Conservation (phyloP, 2,329 filamentous ascomycete species). For the Aspergillus versicolor region DNA sequence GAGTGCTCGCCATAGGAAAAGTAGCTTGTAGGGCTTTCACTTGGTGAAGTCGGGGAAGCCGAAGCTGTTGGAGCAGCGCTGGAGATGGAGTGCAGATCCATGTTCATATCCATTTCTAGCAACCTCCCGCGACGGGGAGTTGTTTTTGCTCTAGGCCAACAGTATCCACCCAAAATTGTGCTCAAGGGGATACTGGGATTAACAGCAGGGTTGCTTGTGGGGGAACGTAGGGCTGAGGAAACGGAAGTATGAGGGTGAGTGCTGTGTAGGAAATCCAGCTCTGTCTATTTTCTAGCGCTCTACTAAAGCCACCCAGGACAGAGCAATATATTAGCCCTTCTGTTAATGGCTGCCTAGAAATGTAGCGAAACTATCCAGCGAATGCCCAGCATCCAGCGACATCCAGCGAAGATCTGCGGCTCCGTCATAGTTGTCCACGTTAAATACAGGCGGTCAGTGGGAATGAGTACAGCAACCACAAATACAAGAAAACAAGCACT, state of each 20-base stretch:
- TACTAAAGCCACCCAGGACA: neutral
- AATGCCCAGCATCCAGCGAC: too few species aligned
- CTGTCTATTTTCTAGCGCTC: neutral
- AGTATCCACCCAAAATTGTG: neutral
- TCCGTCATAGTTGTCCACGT: neutral
- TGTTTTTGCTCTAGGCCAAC: neutral
- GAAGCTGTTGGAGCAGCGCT: conserved; percentile 6
- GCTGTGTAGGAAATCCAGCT: neutral
- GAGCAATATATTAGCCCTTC: neutral
- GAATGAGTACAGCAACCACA: neutral
- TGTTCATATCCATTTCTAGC: conserved; percentile 31
- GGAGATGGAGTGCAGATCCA: conserved; percentile 23
- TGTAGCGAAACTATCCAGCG: neutral
- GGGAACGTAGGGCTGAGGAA: neutral
- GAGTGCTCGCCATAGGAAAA: conserved; percentile 42
- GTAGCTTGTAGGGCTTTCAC: conserved; percentile 40
- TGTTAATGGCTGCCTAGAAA: neutral
- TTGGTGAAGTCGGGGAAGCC: neutral
- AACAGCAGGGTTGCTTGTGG: neutral
- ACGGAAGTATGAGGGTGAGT: neutral
- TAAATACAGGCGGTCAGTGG: neutral
- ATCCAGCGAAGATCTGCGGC: neutral
- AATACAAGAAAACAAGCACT: neutral
- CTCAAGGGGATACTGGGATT: neutral
- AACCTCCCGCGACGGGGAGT: conserved; percentile 7